A percentile compares a stretch with the other conserved stretches of the same genome.
These are phyloP conservation scores for Pisolithus tinctorius DNA, from an alignment of 768 basidiomycete genomes.

Conservation along the genomic window DNA sequence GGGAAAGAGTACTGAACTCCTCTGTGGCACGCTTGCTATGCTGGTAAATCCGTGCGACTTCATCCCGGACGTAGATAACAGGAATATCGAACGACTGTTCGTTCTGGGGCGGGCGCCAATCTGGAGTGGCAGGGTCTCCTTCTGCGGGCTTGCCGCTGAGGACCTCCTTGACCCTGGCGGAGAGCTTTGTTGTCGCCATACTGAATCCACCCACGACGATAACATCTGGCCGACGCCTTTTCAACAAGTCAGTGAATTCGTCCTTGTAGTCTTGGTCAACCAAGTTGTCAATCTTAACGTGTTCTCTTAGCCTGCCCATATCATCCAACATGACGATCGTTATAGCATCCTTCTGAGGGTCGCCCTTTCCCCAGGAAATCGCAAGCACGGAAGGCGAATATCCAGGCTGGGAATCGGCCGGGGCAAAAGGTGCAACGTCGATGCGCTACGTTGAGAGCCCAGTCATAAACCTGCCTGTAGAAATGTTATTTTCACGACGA, in stretches of 20 bases:
- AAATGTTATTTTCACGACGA: slow-evolving; percentile 15
- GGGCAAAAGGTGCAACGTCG: slow-evolving; percentile 71
- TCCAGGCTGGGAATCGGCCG: slow-evolving; percentile 57
- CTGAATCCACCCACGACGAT: slow-evolving; percentile 87
- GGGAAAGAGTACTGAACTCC: slow-evolving; percentile 75
- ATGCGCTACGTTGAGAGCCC: slow-evolving; percentile 49
- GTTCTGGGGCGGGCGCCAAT: slow-evolving; percentile 26
- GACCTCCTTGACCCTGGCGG: slow-evolving; percentile 56
- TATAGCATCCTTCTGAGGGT: slow-evolving; percentile 86
- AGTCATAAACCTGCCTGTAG: slow-evolving; percentile 6
- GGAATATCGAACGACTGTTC: slow-evolving; percentile 53
- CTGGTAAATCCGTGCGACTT: slow-evolving; percentile 91
- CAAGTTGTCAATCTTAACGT: slow-evolving; percentile 84
- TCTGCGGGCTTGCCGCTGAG: slow-evolving; percentile 27
- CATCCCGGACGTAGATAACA: slow-evolving; percentile 81
- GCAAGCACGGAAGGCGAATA: slow-evolving; percentile 78
- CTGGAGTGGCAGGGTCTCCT: slow-evolving; percentile 15
- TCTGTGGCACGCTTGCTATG: slow-evolving; percentile 78
- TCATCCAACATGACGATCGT: slow-evolving; percentile 81
- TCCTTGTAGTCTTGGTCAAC: slow-evolving; percentile 58
- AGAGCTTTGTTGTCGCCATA: slow-evolving; percentile 69
- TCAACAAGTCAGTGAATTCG: slow-evolving; percentile 78
- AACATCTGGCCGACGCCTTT: slow-evolving; percentile 78
- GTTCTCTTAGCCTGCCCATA: slow-evolving; percentile 85
- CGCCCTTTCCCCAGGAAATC: slow-evolving; percentile 92